These are phyloP conservation scores for Stachybotrys chartarum DNA, from an alignment of 2,329 filamentous ascomycete species.

Conservation along the genomic window DNA sequence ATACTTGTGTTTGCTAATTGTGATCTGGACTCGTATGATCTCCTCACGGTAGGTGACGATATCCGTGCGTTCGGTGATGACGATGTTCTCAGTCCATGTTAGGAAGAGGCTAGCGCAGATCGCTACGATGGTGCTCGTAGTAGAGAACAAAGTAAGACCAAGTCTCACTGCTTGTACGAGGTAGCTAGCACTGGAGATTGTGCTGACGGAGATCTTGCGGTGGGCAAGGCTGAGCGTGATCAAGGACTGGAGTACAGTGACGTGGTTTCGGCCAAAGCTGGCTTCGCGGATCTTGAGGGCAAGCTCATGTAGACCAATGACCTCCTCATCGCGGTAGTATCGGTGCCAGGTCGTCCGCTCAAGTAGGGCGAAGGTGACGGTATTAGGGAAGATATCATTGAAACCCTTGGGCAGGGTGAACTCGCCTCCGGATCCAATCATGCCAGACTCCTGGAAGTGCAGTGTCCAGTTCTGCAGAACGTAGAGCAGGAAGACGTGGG, in stretches of 20 bases:
- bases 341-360: constrained; percentile 24
- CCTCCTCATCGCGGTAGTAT: constrained; percentile 11
- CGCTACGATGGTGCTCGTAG: constrained; percentile 22
- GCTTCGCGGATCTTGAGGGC: constrained; percentile 25
- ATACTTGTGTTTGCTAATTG: constrained; percentile 25
- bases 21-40: constrained; percentile 30
- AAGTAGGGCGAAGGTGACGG: constrained; percentile 26
- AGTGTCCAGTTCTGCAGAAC: constrained; percentile 26
- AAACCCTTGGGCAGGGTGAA: constrained; percentile 23
- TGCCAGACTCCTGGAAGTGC: constrained; percentile 26
- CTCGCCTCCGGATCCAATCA: constrained; percentile 17
- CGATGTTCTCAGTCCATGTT: constrained; percentile 23
- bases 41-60: constrained; percentile 27
- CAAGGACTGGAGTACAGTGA: constrained; percentile 26
- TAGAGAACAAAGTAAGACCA: constrained; percentile 22
- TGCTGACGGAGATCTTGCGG: constrained; percentile 11
- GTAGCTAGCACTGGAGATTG: constrained; percentile 18
- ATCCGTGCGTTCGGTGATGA: constrained; percentile 24
- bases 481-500: constrained; percentile 24
- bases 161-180: constrained; percentile 27
- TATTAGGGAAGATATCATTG: constrained; percentile 25
- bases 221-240: constrained; percentile 28
- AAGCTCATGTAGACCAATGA: constrained; percentile 22
- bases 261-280: constrained; percentile 27
- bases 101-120: constrained; percentile 28